Evolutionary conservation across 805 yeast genomes (phyloP), one percentile per base, ranked within the genome.

Genomic region (Brettanomyces nanus): DNA sequence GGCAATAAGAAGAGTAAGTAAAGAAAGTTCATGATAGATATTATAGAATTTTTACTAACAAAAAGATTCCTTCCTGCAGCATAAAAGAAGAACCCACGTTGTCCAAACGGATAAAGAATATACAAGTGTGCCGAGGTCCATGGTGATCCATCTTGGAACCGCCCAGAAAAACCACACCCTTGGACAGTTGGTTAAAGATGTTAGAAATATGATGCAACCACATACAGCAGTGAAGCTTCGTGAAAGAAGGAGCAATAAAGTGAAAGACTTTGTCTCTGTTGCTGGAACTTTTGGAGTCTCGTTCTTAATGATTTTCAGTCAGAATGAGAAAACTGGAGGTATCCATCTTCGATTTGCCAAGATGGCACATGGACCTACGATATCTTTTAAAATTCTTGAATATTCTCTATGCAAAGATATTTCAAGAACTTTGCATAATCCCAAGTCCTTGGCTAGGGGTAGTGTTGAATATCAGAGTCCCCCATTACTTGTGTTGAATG

Each of bases 181-280:
- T 46, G 70, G 83, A 30, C 95, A 86, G 58, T 67, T 92, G 39
- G 97, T 89, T 17, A 71, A 71, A 42, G 98, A 92, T 59, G 77
- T 89, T 59, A 75, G 98, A 55, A 73, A 74, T 43, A 75, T 87
- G 46, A 87, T 92, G 96, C 92, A 86, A 56, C 98, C 98, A 11
- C 95, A 90, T 53, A 92, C 98, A 3, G 97, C 97, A 10, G 77
- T 86, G 51, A 83, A 77, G 47, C 69, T 92, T 42, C 72, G 80
- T 46, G 98, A 92, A 62, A 70, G 97, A 36, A 85, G 85, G 56
- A 68, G 85, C 28, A 92, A 92, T 61, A 84, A 79, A 54, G 68
- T 92, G 47, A 85, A 83, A 58, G 98, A 90, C 62, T 92, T 83
- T 51, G 74, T 89, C n/a, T 95, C 86, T n/a, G 89, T 92, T 96